These are phyloP conservation scores for Venustampulla echinocandica DNA, from an alignment of 495 filamentous ascomycete genomes.

Conservation along the genomic window DNA sequence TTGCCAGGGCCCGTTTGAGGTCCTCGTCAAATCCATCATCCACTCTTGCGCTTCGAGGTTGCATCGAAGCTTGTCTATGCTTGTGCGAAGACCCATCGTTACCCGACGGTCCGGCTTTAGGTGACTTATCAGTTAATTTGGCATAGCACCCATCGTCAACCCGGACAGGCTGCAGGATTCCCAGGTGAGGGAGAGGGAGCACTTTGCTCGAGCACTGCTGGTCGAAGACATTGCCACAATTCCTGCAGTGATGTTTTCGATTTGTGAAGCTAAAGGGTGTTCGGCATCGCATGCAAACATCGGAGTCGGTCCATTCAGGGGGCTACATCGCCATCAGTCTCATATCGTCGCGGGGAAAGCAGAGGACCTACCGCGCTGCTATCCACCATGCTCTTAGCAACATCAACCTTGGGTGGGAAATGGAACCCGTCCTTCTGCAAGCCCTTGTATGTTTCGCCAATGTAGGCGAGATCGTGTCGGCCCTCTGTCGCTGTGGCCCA, in stretches of 20 bases:
- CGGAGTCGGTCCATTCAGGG: conserved; percentile 94
- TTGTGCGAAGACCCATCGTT: conserved; percentile 19
- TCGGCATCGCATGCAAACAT: conserved; percentile 96
- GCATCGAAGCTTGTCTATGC: conserved; percentile 51
- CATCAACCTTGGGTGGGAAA: conserved; percentile 80
- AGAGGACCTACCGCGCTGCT: conserved; percentile 74
- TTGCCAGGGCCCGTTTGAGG: conserved; percentile 81
- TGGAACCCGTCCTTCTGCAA: conserved; percentile 77
- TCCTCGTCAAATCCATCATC: conserved; percentile 88
- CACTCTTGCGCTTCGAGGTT: conserved; percentile 77
- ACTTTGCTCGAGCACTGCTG: conserved; percentile 85
- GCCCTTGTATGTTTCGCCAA: conserved; percentile 74
- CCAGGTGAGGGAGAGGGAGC: conserved; percentile 82
- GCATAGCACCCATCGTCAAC: conserved; percentile 96
- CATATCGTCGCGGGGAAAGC: background rate
- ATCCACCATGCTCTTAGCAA: conserved; percentile 91
- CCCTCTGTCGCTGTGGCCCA: conserved; percentile 91
- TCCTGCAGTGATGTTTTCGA: conserved; percentile 94
- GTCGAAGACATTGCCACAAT: conserved; percentile 95
- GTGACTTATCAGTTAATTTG: conserved; percentile 74
- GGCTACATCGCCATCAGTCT: conserved; percentile 49
- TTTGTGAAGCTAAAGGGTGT: conserved; percentile 96
- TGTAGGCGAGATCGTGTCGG: conserved; percentile 72
- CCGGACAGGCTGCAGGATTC: conserved; percentile 81
- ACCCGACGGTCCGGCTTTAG: conserved; percentile 25